Conservation (phyloP, 345 rosid species). For the Noccaea caerulescens region DNA sequence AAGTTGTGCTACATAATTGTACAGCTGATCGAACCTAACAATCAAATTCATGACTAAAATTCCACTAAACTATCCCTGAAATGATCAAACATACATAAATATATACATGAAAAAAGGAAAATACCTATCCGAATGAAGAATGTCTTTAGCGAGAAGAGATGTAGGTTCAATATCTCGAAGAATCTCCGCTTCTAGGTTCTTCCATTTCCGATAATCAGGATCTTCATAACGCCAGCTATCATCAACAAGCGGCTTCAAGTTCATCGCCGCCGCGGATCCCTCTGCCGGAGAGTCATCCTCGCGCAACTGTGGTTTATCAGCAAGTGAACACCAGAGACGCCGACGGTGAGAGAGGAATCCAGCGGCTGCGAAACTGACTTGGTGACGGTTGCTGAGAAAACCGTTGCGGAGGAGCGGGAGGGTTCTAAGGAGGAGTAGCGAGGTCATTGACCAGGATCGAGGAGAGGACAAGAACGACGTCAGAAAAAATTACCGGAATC, state of each 20-base stretch:
- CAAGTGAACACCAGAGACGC: conserved; percentile 42
- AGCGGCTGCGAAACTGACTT: conserved; percentile 36
- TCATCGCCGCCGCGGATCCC: conserved; percentile 39
- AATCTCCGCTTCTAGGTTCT: conserved; percentile 74
- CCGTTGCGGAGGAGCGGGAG: conserved; percentile 55
- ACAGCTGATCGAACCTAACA: conserved; percentile 3
- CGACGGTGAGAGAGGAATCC: conserved; percentile 44
- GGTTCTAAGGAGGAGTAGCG: conserved; percentile 63
- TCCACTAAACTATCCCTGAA: neutral
- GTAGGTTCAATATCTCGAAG: conserved; percentile 62
- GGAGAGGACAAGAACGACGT: neutral
- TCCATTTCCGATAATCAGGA: conserved; percentile 84
- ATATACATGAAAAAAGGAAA: neutral
- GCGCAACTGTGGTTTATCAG: conserved; percentile 46
- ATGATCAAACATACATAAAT: neutral
- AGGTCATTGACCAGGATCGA: conserved; percentile 41
- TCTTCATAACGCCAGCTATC: conserved; percentile 52
- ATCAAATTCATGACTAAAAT: neutral
- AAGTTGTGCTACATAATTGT: neutral
- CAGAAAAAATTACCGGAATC: neutral
- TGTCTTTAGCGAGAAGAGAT: conserved; percentile 59
- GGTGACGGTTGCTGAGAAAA: conserved; percentile 41
- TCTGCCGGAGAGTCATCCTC: conserved; percentile 50
- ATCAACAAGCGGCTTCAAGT: conserved; percentile 43
- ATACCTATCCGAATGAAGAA: conserved; percentile 80